Evolutionary conservation across 2,329 filamentous ascomycete species (phyloP), one percentile per base, ranked within the genome.

Genomic region (Aspergillus sp.): DNA sequence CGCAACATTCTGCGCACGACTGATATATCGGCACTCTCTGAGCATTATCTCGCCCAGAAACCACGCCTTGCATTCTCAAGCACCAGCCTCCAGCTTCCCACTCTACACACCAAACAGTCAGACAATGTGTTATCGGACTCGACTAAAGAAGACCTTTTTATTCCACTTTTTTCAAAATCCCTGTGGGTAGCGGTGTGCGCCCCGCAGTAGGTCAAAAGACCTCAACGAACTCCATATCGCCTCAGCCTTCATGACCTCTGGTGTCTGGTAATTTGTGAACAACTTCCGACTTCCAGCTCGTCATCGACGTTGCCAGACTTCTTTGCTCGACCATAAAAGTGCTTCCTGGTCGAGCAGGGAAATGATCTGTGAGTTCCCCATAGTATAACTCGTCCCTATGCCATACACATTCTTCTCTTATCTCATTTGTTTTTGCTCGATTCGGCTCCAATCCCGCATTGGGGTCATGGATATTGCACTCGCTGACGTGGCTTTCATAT

Each of bases 111-210:
- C 25, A 29, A 29, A n/a, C 23, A 51, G 16, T 44, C 41, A 53
- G 47, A 55, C 45, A 49, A 58, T 60, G 58, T 42, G 50, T 46
- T 52, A 49, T 54, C 49, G 55, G 11, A 58, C 42, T 45, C 51
- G 49, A 52, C 45, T 59, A 47, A 52, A 50, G 47, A 29, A 29
- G 25, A 29, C 25, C 25, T 29, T 29, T 29, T 34, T 47, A 45
- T 40, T 45, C 47, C 49, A 52, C n/a, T 50, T 55, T 47, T 57
- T 54, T 41, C 54, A 53, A 49, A 47, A 51, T 52, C 52, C 54
- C 49, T 58, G 54, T 42, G 54, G 58, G 45, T 60, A 60, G 54
- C 52, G 52, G 56, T 58, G 56, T 60, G 54, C 58, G 50, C 54
- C 36, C 34, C 48, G 11, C 17, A n/a, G 34, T 29, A 14, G 14